Conservation (phyloP, 768 basidiomycete genomes). For the Amanita subjunquillea region DNA sequence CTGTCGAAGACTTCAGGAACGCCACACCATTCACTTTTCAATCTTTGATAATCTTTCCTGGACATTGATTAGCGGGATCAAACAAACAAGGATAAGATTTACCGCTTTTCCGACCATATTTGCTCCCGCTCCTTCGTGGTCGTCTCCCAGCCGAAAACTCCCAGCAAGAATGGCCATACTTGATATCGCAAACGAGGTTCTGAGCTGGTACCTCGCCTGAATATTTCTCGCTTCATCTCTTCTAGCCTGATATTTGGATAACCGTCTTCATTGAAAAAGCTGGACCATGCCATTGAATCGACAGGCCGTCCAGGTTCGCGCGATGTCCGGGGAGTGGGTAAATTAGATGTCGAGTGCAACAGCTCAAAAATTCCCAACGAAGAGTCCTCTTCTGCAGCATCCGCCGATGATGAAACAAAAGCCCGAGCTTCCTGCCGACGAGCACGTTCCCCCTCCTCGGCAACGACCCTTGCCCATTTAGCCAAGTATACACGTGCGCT, state of each 20-base stretch:
- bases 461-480: constrained; percentile 93
- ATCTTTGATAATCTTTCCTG: constrained; percentile 57
- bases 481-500: constrained; percentile 94
- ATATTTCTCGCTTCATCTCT: constrained; percentile 70
- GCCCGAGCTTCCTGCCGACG: constrained; percentile 71
- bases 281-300: constrained; percentile 58
- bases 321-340: constrained; percentile 76
- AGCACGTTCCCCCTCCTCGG: constrained; percentile 93
- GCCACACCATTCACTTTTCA: constrained; percentile 79
- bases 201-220: constrained; percentile 58
- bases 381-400: constrained; percentile 49
- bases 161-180: constrained; percentile 88
- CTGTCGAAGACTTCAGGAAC: constrained; percentile 75
- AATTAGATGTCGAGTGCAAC: constrained; percentile 64
- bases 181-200: constrained; percentile 50
- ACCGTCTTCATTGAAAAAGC: constrained; percentile 73
- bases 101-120: constrained; percentile 60
- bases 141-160: constrained; percentile 74
- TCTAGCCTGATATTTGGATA: constrained; percentile 52
- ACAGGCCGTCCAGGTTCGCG: constrained; percentile 75
- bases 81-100: constrained; percentile 3
- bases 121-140: constrained; percentile 48
- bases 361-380: constrained; percentile 85
- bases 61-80: background rate
- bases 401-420: constrained; percentile 39